Base-by-base conservation (phyloP, 75 land plant genomes). In the Chamaecyparis obtusa region DNA sequence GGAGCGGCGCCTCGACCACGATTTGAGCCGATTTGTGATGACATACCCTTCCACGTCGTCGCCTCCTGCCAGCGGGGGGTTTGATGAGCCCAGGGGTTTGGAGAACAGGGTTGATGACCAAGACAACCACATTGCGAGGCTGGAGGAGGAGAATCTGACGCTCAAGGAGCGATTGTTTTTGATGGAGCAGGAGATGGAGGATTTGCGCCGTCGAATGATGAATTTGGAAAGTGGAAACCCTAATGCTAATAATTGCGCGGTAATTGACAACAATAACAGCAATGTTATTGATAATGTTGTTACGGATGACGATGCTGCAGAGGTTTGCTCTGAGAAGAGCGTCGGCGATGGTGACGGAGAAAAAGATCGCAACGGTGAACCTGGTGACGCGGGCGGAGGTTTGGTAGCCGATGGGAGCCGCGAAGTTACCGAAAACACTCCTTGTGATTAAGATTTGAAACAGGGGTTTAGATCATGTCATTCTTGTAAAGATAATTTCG, bases 131-230 rank as follows among this genome's bases (percentile, higher is more conserved):
- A 95, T 98, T 76, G 92, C 94, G 13, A 94, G 94, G 64, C 90
- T 98, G 90, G 99, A 97, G 89, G 99, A 97, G 83, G 99, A 98
- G 90, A 97, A 98, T 60, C 85, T 98, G 86, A 93, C 95, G 27
- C 84, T 98, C 76, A 98, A 97, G 88, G 99, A 98, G 89, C 89
- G 97, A 41, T 83, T 96, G 75, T 98, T 94, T 87, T 83, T 96
- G 93, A 92, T 95, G 96, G 96, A 95, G 91, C 94, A 90, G 89
- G 98, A 98, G 88, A 49, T 94, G 83, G 91, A 71, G 15, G 99
- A 98, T 14, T 46, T 97, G 87, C 87, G 94, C 88, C 90, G 93
- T 90, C 89, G 95, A 87, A 41, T 97, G 87, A 84, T 77, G 85
- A 35, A 57, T 43, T 79, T 91, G 71, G 94, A 93, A 84, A 69